phyloP scores from a whole-genome alignment of 1,284 basidiomycete species.

The Trametes sp. region DNA sequence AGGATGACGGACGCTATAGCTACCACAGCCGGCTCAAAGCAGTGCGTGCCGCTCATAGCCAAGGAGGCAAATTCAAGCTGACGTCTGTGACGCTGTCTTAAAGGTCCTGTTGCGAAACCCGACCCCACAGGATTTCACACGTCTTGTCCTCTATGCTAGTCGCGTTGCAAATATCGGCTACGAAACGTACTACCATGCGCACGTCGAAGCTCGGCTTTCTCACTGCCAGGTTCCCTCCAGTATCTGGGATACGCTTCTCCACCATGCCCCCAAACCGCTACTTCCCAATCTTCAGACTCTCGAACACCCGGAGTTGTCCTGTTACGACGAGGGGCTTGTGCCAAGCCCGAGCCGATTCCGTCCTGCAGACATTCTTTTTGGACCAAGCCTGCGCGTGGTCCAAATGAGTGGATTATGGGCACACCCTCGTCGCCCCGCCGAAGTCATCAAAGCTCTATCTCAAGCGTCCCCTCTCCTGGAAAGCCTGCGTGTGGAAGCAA shows the following conservation, averaged over 20 bases:
- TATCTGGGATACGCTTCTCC: neutral
- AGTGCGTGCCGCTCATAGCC: neutral
- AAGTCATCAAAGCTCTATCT: neutral
- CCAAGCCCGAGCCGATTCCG: neutral
- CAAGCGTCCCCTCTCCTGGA: neutral
- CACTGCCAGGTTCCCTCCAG: neutral
- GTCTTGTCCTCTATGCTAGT: neutral
- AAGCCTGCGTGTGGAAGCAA: neutral
- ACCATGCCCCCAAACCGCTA: neutral
- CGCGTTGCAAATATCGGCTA: neutral
- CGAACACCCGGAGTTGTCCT: neutral
- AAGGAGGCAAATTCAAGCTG: no score
- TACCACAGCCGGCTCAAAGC: neutral
- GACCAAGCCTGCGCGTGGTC: neutral
- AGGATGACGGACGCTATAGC: neutral
- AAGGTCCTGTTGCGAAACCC: neutral
- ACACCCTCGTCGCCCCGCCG: neutral
- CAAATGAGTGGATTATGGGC: neutral
- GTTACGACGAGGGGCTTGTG: neutral
- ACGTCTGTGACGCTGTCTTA: no score
- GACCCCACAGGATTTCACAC: neutral
- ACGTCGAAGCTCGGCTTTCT: neutral
- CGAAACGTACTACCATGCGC: neutral
- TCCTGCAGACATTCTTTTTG: neutral
- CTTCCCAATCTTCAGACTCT: neutral